These are phyloP conservation scores for Jamesozyma spencerorum DNA, from an alignment of 805 yeast species.

Conservation along the genomic window DNA sequence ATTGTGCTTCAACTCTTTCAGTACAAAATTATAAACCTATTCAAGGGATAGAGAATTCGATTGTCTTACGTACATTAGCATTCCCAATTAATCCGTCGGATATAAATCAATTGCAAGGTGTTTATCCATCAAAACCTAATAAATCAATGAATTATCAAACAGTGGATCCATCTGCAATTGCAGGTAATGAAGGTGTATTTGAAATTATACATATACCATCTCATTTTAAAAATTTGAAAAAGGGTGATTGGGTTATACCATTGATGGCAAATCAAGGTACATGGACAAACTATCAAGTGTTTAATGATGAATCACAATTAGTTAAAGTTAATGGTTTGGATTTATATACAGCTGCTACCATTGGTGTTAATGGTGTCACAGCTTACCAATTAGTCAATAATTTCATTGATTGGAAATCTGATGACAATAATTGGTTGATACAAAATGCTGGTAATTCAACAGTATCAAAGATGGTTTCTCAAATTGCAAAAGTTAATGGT, in stretches of 20 bases:
- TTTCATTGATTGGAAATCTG: constrained; percentile 33
- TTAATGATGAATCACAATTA: constrained; percentile 44
- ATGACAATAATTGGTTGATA: constrained; percentile 69
- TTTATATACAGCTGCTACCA: constrained; percentile 71
- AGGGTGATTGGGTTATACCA: constrained; percentile 89
- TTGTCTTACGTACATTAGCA: constrained; percentile 63
- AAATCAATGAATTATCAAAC: constrained; percentile 45
- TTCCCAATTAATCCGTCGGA: constrained; percentile 90
- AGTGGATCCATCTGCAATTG: constrained; percentile 62
- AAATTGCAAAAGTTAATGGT: constrained; percentile 71
- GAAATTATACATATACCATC: constrained; percentile 67
- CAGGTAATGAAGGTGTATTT: constrained; percentile 91
- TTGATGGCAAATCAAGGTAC: constrained; percentile 74
- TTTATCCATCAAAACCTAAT: constrained; percentile 70
- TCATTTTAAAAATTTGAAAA: constrained; percentile 7
- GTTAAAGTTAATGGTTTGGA: constrained; percentile 43
- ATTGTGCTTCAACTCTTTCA: constrained; percentile 22
- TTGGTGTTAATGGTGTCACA: constrained; percentile 85
- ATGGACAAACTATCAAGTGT: constrained; percentile 72
- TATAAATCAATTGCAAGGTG: constrained; percentile 75
- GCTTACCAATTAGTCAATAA: constrained; percentile 82
- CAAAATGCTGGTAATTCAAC: constrained; percentile 97
- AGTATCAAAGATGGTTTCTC: constrained; percentile 87
- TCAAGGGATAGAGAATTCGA: constrained; percentile 14
- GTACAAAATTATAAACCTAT: constrained; percentile 25